Evolutionary conservation across 176 grass and related monocot species (phyloP), one percentile per base, ranked within the genome.

Genomic region (Oryza officinalis): DNA sequence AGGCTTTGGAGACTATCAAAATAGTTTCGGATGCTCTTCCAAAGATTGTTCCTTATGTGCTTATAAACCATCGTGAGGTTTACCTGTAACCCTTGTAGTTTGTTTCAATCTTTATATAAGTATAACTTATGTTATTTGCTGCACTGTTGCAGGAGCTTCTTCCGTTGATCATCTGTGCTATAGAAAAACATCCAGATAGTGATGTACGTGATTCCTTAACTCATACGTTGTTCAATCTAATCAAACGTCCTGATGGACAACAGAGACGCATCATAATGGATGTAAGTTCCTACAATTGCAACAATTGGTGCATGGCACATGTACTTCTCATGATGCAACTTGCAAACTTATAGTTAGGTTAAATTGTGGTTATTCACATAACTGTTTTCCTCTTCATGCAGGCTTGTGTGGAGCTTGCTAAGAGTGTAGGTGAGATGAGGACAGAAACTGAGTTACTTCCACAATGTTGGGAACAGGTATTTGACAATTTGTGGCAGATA

Each of bases 31-130:
- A 98, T 88, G 92, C 91, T 81, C 92, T 98, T 87, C 96, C 96
- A 31, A 98, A 98, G 87, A 95, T 98, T 86, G 96, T 93, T 60
- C 96, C 96, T 25, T 98, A 95, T 78, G 96, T 98, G 78, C 89
- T 98, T 40, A 98, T 98, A 88, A 98, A 95, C 89, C 93, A 98
- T 76, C 96, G 92, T 88, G 96, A 98, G 96, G 96, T 98, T 91
- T 79, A 89, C 87, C 77, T 92, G 78, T 33, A 79, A 83, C 45
- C 75, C 70, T 72, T 30, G 63, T 89, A 74, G 23, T 83, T 93
- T 74, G 32, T 41, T 50, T 80, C 61, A 46, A 79, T 87, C 50
- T 64, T 85, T 67, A 78, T 71, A 72, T 76, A 61, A 78, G 41
- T 81, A 80, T 44, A 81, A 45, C 83, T 81, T 86, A 70, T 77